Conservation (phyloP, 306 rosid species). For the Castanospermum australe region DNA sequence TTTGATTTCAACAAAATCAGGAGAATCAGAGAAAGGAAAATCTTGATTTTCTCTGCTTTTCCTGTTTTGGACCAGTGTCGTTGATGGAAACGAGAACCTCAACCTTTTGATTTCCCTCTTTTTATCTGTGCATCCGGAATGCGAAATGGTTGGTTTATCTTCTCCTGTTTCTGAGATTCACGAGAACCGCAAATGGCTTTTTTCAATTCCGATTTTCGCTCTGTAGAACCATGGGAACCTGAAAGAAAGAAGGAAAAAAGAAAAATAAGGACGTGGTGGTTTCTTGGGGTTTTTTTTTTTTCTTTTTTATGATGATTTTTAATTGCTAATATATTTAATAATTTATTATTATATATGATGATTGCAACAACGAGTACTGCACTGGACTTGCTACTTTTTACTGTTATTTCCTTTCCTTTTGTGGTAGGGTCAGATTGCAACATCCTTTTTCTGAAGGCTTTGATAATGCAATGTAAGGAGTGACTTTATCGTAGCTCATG, state of each 20-base stretch:
- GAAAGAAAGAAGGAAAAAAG: no score
- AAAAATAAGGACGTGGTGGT: no score
- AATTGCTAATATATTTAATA: not conserved
- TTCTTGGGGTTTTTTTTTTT: no score
- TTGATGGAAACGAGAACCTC: not conserved
- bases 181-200: not conserved
- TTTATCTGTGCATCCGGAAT: no score
- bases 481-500: not conserved
- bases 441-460: constrained; percentile 7
- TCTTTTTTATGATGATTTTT: not conserved
- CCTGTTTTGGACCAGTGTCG: no score
- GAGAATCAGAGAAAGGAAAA: not conserved
- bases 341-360: not conserved
- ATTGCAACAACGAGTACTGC: not conserved
- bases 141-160: no score
- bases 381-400: not conserved
- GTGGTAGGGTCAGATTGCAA: constrained; percentile 24
- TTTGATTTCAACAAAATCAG: not conserved
- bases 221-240: no score
- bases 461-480: constrained; percentile 10
- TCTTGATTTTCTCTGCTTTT: not conserved
- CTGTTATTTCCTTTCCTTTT: constrained; percentile 25
- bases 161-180: not conserved
- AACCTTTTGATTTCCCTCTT: not conserved
- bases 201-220: not conserved